These are phyloP conservation scores for Fomitopsis pinicola DNA, from an alignment of 1,284 basidiomycete species.

Conservation along the genomic window DNA sequence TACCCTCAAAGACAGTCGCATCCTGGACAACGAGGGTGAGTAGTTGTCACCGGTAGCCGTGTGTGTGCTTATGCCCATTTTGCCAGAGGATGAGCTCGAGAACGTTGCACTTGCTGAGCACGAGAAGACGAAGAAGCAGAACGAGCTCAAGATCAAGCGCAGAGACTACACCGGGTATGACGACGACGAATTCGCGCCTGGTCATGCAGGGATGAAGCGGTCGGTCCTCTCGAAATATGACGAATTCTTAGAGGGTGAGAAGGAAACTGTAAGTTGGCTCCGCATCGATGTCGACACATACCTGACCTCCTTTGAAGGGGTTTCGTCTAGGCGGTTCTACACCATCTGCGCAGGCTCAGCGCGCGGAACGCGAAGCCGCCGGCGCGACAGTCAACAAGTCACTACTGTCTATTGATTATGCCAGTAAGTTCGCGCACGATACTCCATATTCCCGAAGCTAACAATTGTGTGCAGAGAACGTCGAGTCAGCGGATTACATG, in stretches of 20 bases:
- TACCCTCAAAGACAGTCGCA: slow-evolving; percentile 92
- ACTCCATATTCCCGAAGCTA: slow-evolving; percentile 2
- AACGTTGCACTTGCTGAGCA: slow-evolving; percentile 90
- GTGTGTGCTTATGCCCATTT: background rate
- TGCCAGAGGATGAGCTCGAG: slow-evolving; percentile 91
- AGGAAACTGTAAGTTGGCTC: slow-evolving; percentile 51
- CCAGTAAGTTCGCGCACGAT: slow-evolving; percentile 52
- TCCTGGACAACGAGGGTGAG: slow-evolving; percentile 88
- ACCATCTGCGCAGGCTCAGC: slow-evolving; percentile 33
- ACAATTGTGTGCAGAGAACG: slow-evolving; percentile 62
- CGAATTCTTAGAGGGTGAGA: slow-evolving; percentile 72
- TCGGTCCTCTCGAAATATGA: slow-evolving; percentile 95
- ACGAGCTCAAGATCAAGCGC: slow-evolving; percentile 86
- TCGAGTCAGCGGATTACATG: slow-evolving; percentile 84
- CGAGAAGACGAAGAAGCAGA: slow-evolving; percentile 74
- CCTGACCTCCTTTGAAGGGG: slow-evolving; percentile 41
- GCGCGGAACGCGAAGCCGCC: slow-evolving; percentile 51
- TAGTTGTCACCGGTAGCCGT: background rate
- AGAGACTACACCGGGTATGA: slow-evolving; percentile 94
- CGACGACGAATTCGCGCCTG: slow-evolving; percentile 85
- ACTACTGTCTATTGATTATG: slow-evolving; percentile 86
- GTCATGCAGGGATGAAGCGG: slow-evolving; percentile 73
- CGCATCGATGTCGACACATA: background rate
- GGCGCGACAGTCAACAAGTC: slow-evolving; percentile 72
- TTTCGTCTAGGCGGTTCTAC: slow-evolving; percentile 72